A percentile compares a stretch with the other conserved stretches of the same genome.
Evolutionary conservation across 2,329 filamentous ascomycete species (phyloP).

Genomic region (Fusarium mundagurra): DNA sequence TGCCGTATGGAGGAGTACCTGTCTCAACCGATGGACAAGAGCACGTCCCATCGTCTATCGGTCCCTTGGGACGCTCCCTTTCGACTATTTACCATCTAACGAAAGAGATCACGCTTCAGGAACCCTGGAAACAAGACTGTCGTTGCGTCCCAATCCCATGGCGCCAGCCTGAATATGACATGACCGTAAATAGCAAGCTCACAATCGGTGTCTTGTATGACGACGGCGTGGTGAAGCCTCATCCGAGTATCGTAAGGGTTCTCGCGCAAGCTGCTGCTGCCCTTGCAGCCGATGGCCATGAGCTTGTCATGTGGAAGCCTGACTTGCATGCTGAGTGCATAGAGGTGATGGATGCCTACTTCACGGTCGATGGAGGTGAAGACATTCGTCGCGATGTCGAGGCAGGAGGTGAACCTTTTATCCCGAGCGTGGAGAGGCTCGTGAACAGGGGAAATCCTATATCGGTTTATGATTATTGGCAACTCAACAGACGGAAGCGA

Average conservation of each 20-base stretch:
- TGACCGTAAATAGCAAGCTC: slow-evolving; percentile 54
- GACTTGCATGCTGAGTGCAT: slow-evolving; percentile 64
- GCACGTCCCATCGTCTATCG: slow-evolving; percentile 70
- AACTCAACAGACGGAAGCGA: slow-evolving; percentile 68
- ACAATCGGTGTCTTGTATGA: slow-evolving; percentile 61
- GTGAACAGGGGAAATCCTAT: slow-evolving; percentile 63
- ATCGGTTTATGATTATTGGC: slow-evolving; percentile 74
- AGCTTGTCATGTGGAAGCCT: slow-evolving; percentile 63
- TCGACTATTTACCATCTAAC: slow-evolving; percentile 59
- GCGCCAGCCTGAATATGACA: slow-evolving; percentile 57
- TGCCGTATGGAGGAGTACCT: slow-evolving; percentile 67
- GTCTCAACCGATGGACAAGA: slow-evolving; percentile 72
- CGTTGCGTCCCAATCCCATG: slow-evolving; percentile 64
- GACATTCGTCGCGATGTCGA: slow-evolving; percentile 66
- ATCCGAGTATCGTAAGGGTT: slow-evolving; percentile 62
- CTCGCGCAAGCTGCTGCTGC: slow-evolving; percentile 50
- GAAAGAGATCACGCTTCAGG: slow-evolving; percentile 55
- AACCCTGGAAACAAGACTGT: slow-evolving; percentile 65
- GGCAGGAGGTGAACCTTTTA: slow-evolving; percentile 66
- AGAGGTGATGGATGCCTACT: slow-evolving; percentile 68
- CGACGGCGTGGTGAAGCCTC: slow-evolving; percentile 64
- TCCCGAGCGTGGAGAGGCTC: slow-evolving; percentile 67
- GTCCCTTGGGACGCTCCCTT: slow-evolving; percentile 62
- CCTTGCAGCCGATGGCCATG: slow-evolving; percentile 60
- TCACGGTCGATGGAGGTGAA: slow-evolving; percentile 70